Evolutionary conservation across 306 rosid species (phyloP), one percentile per base, ranked within the genome.

Genomic region (Corylus avellana): DNA sequence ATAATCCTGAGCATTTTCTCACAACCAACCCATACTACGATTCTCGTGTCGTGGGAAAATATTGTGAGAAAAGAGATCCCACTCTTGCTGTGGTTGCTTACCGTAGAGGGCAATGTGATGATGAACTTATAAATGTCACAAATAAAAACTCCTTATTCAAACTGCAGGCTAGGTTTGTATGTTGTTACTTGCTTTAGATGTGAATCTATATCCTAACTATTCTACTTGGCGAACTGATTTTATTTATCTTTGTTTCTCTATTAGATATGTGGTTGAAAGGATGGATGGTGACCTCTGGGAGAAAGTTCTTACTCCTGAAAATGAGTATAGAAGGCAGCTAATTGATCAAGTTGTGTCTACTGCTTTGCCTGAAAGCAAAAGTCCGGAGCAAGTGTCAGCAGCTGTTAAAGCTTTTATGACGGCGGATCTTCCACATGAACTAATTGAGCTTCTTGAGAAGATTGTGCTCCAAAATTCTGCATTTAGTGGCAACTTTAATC

Each of bases 401-500:
- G 87, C 99, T 82, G 99, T 96, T 77, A 96, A 96, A 86, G 99
- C 98, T 79, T 96, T 96, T 85, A 96, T 96, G 99, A 96, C 99
- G n/a, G 99, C 99, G 35, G 99, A 96, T 86, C 85, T 96, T 76
- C 99, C 99, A 57, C 99, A 96, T 56, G 99, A 96, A 76, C 87
- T 96, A 79, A 96, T 96, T 88, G 99, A 96, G 87, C 98, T 96
- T 78, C 99, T 96, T 75, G 99, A 96, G 82, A 96, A 96, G 93
- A 96, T 96, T 72, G 99, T 96, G 83, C 98, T 96, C 81, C 99
- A 96, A 78, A 96, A 96, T 88, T 96, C 99, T 72, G 99, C 99
- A 59, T 96, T 96, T 80, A 93, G 99, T 82, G 99, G 99, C 76
- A 96, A 96, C 94, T 96, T 93, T 72, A 96, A 96, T 87, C 87